Evolutionary conservation across 257 asterid species (phyloP).

Genomic region (Petrea volubilis): DNA sequence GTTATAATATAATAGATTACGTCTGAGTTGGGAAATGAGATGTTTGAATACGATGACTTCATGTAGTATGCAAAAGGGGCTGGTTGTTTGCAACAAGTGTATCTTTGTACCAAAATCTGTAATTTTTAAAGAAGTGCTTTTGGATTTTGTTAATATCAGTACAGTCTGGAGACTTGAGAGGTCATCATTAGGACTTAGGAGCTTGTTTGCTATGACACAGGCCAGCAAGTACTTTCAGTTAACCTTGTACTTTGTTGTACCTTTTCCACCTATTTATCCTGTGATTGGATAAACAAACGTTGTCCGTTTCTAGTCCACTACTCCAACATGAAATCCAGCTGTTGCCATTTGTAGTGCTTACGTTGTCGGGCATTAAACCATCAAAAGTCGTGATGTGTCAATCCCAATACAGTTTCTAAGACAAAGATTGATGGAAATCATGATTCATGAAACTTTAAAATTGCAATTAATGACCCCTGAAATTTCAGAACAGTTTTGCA

Average conservation of each 20-base stretch:
- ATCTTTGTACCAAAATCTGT: neutral
- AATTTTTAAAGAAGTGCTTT: neutral
- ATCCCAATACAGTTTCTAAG: neutral
- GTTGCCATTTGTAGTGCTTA: neutral
- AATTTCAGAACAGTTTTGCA: neutral
- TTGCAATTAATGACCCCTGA: slow-evolving; percentile 3
- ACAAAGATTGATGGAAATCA: neutral
- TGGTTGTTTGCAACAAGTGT: neutral
- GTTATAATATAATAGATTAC: neutral
- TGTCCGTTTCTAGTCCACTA: neutral
- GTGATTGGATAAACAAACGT: neutral
- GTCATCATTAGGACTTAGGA: neutral
- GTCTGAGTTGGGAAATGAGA: neutral
- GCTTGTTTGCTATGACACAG: neutral
- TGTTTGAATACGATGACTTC: neutral
- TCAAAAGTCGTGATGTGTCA: neutral
- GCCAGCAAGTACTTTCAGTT: neutral
- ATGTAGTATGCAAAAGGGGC: neutral
- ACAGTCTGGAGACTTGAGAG: neutral
- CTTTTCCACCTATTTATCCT: neutral
- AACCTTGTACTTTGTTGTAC: neutral
- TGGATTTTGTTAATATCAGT: neutral
- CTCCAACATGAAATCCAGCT: neutral
- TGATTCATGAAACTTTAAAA: neutral
- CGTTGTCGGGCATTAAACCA: slow-evolving; percentile 1